Conservation (phyloP, 1,284 basidiomycete species). For the Sporisorium sorghi region DNA sequence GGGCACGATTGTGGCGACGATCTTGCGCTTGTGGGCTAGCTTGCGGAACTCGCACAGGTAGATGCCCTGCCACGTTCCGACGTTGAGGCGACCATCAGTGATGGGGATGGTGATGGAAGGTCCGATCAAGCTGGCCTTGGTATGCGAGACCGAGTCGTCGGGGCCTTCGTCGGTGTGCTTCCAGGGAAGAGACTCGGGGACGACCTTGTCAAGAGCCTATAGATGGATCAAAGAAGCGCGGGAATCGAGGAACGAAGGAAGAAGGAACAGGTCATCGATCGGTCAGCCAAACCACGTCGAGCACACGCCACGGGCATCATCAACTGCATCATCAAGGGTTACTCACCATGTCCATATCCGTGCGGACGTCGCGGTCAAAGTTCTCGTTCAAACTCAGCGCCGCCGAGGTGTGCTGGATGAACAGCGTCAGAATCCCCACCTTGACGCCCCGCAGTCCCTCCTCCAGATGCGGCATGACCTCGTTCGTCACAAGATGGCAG, state of each 20-base stretch:
- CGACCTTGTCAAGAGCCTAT: conserved; percentile 77
- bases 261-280: background rate
- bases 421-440: conserved; percentile 70
- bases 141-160: conserved; percentile 76
- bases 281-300: background rate
- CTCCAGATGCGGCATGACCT: conserved; percentile 78
- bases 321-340: background rate
- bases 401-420: conserved; percentile 88
- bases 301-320: background rate
- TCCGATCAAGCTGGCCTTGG: conserved; percentile 86
- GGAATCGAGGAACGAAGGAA: background rate
- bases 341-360: conserved; percentile 72
- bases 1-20: conserved; percentile 84
- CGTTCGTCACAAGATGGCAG: conserved; percentile 87
- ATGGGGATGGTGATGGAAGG: conserved; percentile 86
- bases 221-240: too few relatives aligned
- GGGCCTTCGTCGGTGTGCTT: conserved; percentile 83
- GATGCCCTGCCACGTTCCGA: conserved; percentile 90
- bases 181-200: conserved; percentile 88
- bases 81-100: conserved; percentile 80
- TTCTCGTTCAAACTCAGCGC: conserved; percentile 90
- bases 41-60: conserved; percentile 85
- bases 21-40: conserved; percentile 75
- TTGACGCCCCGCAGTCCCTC: conserved; percentile 75
- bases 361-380: conserved; percentile 76